phyloP scores from a whole-genome alignment of 169 alveolate genomes.

The Plasmodium coatneyi region DNA sequence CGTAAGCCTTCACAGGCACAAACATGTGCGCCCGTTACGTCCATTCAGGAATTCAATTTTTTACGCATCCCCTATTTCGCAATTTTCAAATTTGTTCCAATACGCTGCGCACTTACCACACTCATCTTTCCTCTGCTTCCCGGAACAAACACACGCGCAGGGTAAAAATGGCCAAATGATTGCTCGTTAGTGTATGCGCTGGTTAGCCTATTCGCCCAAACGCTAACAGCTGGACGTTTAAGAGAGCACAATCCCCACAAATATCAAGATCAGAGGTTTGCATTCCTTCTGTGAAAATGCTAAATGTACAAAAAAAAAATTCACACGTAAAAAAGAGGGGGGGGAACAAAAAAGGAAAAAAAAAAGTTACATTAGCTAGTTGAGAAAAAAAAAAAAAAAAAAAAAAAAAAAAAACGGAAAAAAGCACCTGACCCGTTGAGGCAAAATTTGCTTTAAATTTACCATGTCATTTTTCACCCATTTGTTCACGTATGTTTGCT shows the following conservation, averaged over 20 bases:
- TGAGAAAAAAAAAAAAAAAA: background rate
- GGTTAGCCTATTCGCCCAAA: background rate
- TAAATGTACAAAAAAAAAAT: background rate
- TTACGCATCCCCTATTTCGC: background rate
- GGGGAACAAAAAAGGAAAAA: background rate
- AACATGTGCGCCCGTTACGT: background rate
- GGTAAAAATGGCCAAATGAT: background rate
- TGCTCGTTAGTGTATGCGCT: background rate
- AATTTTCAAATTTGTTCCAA: constrained; percentile 6
- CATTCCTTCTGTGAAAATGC: background rate
- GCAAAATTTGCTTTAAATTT: background rate
- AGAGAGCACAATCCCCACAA: background rate
- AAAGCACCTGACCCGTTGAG: background rate
- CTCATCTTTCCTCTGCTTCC: background rate
- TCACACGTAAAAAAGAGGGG: background rate
- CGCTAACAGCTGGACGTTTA: background rate
- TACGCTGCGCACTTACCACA: constrained; percentile 12
- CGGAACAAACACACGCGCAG: background rate
- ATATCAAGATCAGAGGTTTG: background rate
- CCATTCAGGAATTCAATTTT: background rate
- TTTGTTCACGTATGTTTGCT: background rate
- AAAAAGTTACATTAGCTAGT: background rate
- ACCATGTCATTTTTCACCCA: background rate
- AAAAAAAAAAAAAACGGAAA: background rate
- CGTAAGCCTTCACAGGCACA: background rate